A percentile compares a stretch with the other conserved stretches of the same genome.
Evolutionary conservation across 257 asterid species (phyloP).

Genomic region (Penstemon barbatus): DNA sequence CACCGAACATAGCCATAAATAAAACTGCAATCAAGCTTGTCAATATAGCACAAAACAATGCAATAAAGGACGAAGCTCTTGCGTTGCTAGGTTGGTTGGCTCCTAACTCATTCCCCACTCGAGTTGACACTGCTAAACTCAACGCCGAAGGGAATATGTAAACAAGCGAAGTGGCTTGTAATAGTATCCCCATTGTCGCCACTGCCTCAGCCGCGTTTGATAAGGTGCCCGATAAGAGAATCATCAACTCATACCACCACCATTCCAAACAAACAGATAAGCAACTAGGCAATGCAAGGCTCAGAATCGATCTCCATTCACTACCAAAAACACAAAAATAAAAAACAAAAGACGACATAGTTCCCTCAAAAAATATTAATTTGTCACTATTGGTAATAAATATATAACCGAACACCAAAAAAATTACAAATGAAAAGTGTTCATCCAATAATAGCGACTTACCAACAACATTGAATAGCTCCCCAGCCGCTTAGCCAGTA

Average conservation of each 20-base stretch:
- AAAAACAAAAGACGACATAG: neutral
- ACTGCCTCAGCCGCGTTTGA: constrained; percentile 48
- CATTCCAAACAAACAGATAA: constrained; percentile 54
- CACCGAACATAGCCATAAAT: constrained; percentile 32
- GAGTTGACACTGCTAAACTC: constrained; percentile 51
- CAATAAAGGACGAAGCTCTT: constrained; percentile 34
- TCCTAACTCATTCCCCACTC: constrained; percentile 72
- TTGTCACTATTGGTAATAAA: too few species aligned
- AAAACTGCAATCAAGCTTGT: constrained; percentile 42
- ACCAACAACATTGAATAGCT: neutral
- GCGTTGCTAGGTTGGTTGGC: constrained; percentile 53
- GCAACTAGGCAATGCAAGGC: constrained; percentile 52
- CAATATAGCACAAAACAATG: constrained; percentile 40
- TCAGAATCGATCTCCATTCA: constrained; percentile 44
- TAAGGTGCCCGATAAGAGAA: constrained; percentile 55
- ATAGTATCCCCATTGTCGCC: constrained; percentile 64
- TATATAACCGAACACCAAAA: too few species aligned
- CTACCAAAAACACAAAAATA: constrained; percentile 23
- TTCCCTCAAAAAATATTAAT: too few species aligned
- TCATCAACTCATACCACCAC: constrained; percentile 74
- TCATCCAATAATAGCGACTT: too few species aligned
- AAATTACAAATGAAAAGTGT: too few species aligned
- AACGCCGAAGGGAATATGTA: constrained; percentile 62
- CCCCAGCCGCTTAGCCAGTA: constrained; percentile 35
- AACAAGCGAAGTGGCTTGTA: constrained; percentile 59